A percentile compares a stretch with the other conserved stretches of the same genome.
Evolutionary conservation across 1,284 basidiomycete species (phyloP).

Genomic region (Austroboletus niveus): DNA sequence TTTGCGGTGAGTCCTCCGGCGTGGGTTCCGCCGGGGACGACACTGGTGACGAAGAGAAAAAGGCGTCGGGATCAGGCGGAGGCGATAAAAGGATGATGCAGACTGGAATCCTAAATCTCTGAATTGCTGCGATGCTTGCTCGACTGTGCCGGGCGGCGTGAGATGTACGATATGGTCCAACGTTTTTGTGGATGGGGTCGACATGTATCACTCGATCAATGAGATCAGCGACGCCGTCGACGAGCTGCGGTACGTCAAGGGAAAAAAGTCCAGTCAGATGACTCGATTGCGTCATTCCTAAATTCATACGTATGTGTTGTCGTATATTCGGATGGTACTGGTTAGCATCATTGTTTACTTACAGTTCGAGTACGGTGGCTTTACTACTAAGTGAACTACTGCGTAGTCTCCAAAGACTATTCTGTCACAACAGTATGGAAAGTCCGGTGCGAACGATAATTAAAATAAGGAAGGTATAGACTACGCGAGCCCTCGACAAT

Average conservation of each 20-base stretch:
- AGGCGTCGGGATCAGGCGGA: not conserved
- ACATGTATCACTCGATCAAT: constrained; percentile 6
- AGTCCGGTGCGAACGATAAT: not conserved
- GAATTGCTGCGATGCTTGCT: constrained; percentile 51
- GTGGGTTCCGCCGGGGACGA: constrained; percentile 62
- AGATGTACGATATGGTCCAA: constrained; percentile 76
- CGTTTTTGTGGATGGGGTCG: constrained; percentile 42
- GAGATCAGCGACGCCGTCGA: not conserved
- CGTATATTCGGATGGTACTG: no score
- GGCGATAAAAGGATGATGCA: constrained; percentile 10
- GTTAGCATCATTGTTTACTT: no score
- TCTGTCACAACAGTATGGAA: no score
- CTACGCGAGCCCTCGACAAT: constrained; percentile 5
- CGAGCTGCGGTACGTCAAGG: not conserved
- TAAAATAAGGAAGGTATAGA: not conserved
- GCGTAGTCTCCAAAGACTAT: no score
- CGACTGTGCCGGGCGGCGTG: constrained; percentile 56
- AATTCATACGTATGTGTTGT: no score
- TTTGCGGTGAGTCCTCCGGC: constrained; percentile 62
- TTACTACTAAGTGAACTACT: no score
- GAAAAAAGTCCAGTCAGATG: not conserved
- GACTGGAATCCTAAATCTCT: constrained; percentile 65
- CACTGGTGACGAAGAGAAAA: constrained; percentile 36
- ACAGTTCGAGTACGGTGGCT: no score
- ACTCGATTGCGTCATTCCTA: not conserved